A percentile compares a stretch with the other conserved stretches of the same genome.
Conservation (phyloP, 495 filamentous ascomycete species). For the Mytilinidion resinicola region DNA sequence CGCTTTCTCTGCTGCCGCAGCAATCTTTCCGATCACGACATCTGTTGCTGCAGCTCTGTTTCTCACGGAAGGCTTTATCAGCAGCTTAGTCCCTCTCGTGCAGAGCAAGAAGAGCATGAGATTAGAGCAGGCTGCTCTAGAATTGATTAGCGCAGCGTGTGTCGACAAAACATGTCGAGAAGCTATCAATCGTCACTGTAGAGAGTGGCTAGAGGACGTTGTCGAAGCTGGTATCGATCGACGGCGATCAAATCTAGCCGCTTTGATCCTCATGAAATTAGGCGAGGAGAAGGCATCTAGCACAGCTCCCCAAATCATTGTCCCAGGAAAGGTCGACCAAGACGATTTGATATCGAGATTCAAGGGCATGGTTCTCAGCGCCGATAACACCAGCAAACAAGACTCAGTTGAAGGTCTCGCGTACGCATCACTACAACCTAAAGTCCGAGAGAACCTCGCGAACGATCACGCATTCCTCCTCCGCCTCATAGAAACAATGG, state of each 20-base stretch:
- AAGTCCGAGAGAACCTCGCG: constrained; percentile 72
- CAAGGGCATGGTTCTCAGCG: constrained; percentile 63
- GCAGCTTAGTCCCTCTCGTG: constrained; percentile 61
- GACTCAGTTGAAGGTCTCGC: constrained; percentile 88
- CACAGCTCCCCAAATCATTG: constrained; percentile 15
- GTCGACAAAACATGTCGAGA: constrained; percentile 72
- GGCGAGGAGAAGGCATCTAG: constrained; percentile 34
- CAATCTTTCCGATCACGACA: constrained; percentile 78
- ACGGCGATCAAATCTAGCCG: constrained; percentile 61
- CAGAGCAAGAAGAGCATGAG: constrained; percentile 42
- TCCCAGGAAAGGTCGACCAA: constrained; percentile 15
- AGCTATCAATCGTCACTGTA: constrained; percentile 71
- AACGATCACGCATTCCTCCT: constrained; percentile 59
- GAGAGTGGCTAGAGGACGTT: constrained; percentile 74
- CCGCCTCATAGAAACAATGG: constrained; percentile 57
- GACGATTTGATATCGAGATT: constrained; percentile 69
- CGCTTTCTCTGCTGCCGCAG: constrained; percentile 81
- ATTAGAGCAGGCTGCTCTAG: constrained; percentile 73
- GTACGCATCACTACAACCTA: constrained; percentile 76
- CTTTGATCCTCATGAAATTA: constrained; percentile 59
- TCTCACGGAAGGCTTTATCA: constrained; percentile 74
- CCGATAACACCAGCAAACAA: constrained; percentile 50
- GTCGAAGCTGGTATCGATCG: constrained; percentile 56
- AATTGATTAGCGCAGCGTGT: constrained; percentile 86
- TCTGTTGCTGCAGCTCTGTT: constrained; percentile 66